These are phyloP conservation scores for Candida sanyaensis DNA, from an alignment of 1,139 yeast genomes.

Conservation along the genomic window DNA sequence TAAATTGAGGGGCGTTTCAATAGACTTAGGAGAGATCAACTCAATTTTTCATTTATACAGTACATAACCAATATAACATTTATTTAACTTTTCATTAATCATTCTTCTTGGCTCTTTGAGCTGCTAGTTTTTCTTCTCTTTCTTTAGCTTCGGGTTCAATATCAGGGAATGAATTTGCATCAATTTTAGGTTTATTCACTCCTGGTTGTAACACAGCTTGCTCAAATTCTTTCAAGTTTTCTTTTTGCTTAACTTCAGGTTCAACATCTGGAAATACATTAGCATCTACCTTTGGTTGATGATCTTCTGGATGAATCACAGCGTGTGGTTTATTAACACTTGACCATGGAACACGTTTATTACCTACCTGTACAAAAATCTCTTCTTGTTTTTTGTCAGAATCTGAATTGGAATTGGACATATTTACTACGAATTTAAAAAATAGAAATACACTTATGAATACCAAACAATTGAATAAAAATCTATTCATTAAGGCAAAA, in stretches of 20 bases:
- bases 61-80: too few relatives aligned
- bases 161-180: constrained; percentile 25
- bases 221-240: constrained; percentile 15
- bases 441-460: constrained; percentile 10
- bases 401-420: constrained; percentile 5
- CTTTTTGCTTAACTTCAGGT: constrained; percentile 28
- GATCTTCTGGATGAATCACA: constrained; percentile 31
- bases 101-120: constrained; percentile 8
- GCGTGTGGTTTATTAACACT: constrained; percentile 44
- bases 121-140: constrained; percentile 22
- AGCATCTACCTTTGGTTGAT: constrained; percentile 16
- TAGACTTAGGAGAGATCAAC: background rate
- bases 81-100: background rate
- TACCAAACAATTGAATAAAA: constrained; percentile 11
- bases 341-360: constrained; percentile 38
- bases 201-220: constrained; percentile 25
- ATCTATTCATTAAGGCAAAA: constrained; percentile 12
- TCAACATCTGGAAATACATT: constrained; percentile 26
- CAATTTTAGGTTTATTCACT: constrained; percentile 25
- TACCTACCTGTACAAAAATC: constrained; percentile 35
- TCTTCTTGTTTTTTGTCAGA: constrained; percentile 18
- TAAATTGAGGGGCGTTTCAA: too few relatives aligned
- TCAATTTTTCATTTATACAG: background rate
- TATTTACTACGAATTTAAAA: constrained; percentile 7
- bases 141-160: constrained; percentile 30